phyloP scores from a whole-genome alignment of 2,329 filamentous ascomycete genomes.

The Xylaria sp. region DNA sequence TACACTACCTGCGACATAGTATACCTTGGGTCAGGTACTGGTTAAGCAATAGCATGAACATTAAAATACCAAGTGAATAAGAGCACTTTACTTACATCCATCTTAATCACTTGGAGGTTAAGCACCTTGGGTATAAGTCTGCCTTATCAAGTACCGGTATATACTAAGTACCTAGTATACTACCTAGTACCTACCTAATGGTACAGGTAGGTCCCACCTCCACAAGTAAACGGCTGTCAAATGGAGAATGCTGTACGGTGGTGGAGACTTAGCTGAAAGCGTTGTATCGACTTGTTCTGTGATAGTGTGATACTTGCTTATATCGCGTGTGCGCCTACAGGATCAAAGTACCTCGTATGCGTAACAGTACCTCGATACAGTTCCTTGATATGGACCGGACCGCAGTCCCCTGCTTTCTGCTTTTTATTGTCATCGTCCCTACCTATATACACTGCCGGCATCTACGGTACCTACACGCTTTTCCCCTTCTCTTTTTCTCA shows the following conservation, averaged over 20 bases:
- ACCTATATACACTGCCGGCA: background rate
- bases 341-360: background rate
- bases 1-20: background rate
- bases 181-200: background rate
- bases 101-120: no score
- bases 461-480: background rate
- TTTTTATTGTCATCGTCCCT: constrained; percentile 19
- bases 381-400: constrained; percentile 6
- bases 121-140: no score
- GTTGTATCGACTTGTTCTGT: background rate
- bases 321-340: background rate
- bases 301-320: background rate
- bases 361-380: background rate
- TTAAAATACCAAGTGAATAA: no score
- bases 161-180: background rate
- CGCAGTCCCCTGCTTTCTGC: background rate
- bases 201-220: constrained; percentile 13
- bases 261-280: constrained; percentile 22
- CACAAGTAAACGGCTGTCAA: constrained; percentile 2
- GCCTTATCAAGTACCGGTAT: no score
- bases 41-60: background rate
- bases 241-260: background rate
- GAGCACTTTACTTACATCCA: no score
- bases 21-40: no score
- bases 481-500: background rate